phyloP scores from a whole-genome alignment of 2,329 filamentous ascomycete genomes.

The Aspergillus sergii region DNA sequence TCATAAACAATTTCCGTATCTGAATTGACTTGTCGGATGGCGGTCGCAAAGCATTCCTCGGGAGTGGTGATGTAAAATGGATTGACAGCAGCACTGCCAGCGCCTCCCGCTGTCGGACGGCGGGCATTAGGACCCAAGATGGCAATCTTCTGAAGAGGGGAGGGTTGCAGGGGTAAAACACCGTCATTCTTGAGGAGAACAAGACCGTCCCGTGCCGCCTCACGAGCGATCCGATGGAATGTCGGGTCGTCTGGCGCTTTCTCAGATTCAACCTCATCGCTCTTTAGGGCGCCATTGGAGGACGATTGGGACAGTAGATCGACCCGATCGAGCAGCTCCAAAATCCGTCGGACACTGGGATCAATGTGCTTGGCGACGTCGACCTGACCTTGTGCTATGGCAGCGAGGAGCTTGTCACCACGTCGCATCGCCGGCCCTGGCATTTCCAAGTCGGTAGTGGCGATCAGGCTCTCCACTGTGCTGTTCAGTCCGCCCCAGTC shows the following conservation, averaged over 20 bases:
- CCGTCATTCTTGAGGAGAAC: slow-evolving; percentile 11
- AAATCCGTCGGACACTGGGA: not conserved
- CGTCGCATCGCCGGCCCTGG: slow-evolving; percentile 7
- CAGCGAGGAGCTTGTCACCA: not conserved
- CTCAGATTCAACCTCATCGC: not conserved
- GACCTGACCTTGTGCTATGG: not conserved
- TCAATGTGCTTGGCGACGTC: not conserved
- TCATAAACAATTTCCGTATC: not conserved
- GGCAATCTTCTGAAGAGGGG: not conserved
- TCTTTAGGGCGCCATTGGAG: not conserved
- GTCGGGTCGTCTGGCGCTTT: not conserved
- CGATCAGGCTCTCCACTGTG: slow-evolving; percentile 1
- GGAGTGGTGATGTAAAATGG: slow-evolving; percentile 9
- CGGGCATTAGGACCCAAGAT: slow-evolving; percentile 11
- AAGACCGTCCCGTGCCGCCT: not conserved
- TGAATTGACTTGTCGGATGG: not conserved
- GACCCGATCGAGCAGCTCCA: not conserved
- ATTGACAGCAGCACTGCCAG: slow-evolving; percentile 10
- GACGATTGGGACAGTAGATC: not conserved
- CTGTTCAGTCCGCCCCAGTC: slow-evolving; percentile 15
- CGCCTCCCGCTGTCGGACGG: slow-evolving; percentile 6
- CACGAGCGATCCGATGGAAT: not conserved
- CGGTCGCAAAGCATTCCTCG: slow-evolving; percentile 2
- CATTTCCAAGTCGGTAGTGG: slow-evolving; percentile 11
- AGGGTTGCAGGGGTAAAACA: not conserved